Percentiles rank a stretch among this genome's conserved stretches.
Evolutionary conservation across 1,284 basidiomycete species (phyloP).

Genomic region (Caloboletus inedulis): DNA sequence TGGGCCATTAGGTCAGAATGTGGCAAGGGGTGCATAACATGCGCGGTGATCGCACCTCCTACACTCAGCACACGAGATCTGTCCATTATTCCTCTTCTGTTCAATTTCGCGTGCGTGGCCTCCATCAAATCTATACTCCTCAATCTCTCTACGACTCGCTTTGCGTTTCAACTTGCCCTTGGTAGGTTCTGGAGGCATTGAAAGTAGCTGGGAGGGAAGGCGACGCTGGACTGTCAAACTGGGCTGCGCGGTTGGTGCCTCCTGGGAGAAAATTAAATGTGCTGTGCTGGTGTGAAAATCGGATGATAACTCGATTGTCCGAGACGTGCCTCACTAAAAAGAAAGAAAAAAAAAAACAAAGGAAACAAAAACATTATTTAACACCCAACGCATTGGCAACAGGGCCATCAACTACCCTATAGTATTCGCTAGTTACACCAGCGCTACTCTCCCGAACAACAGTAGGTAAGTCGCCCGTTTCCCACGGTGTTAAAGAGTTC

Average conservation of each 20-base stretch:
- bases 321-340: conserved; percentile 5
- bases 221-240: conserved; percentile 2
- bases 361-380: conserved; percentile 1
- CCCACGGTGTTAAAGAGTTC: background rate
- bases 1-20: conserved; percentile 20
- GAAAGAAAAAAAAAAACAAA: conserved; percentile 10
- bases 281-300: conserved; percentile 31
- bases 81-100: conserved; percentile 44
- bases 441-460: background rate
- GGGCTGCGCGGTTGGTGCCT: conserved; percentile 16
- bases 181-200: conserved; percentile 50
- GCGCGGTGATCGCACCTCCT: conserved; percentile 52
- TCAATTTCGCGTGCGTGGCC: conserved; percentile 52
- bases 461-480: too few relatives aligned
- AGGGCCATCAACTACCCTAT: conserved; percentile 16
- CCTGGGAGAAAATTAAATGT: conserved; percentile 27
- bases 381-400: conserved; percentile 2
- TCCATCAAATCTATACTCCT: conserved; percentile 48
- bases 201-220: conserved; percentile 6
- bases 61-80: conserved; percentile 69
- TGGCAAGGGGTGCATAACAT: conserved; percentile 19
- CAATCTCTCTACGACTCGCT: conserved; percentile 44
- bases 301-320: conserved; percentile 14
- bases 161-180: conserved; percentile 47
- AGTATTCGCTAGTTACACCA: background rate